Conservation (phyloP, 768 basidiomycete genomes). For the Suillus lakei region DNA sequence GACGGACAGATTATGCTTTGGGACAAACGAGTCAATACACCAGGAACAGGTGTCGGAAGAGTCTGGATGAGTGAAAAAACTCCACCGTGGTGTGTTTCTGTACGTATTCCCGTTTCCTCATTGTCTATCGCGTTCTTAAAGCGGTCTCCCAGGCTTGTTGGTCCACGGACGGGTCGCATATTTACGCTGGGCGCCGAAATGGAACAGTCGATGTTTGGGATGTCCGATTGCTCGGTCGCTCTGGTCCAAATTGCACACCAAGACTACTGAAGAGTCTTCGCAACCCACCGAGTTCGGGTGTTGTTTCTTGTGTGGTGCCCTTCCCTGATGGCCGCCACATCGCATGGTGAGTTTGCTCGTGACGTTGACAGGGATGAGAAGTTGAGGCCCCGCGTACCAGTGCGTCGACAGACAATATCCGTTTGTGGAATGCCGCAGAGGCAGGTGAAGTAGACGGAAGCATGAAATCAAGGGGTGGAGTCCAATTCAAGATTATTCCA, state of each 20-base stretch:
- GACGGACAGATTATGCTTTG: conserved; percentile 94
- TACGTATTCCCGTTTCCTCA: conserved; percentile 42
- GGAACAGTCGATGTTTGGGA: conserved; percentile 95
- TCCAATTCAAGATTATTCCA: conserved; percentile 93
- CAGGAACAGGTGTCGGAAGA: conserved; percentile 77
- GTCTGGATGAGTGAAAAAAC: conserved; percentile 91
- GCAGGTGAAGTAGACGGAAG: conserved; percentile 68
- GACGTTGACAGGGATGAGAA: conserved; percentile 21
- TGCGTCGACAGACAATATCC: conserved; percentile 91
- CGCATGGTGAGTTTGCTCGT: conserved; percentile 67
- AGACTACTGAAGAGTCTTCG: conserved; percentile 80
- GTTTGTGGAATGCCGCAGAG: conserved; percentile 91
- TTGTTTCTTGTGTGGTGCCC: conserved; percentile 88
- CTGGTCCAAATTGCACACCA: conserved; percentile 68
- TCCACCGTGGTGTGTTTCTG: conserved; percentile 95
- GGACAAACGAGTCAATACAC: conserved; percentile 76
- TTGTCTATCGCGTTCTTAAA: conserved; percentile 8
- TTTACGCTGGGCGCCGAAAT: conserved; percentile 90
- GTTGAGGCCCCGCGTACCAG: conserved; percentile 43
- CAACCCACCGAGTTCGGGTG: conserved; percentile 87
- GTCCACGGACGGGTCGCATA: conserved; percentile 86
- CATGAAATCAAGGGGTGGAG: conserved; percentile 66
- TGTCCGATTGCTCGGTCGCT: conserved; percentile 75
- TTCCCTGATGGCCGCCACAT: conserved; percentile 94
- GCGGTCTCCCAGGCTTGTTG: conserved; percentile 78